Evolutionary conservation across 805 yeast species (phyloP).

Genomic region (Maudiozyma serrabonitensis): DNA sequence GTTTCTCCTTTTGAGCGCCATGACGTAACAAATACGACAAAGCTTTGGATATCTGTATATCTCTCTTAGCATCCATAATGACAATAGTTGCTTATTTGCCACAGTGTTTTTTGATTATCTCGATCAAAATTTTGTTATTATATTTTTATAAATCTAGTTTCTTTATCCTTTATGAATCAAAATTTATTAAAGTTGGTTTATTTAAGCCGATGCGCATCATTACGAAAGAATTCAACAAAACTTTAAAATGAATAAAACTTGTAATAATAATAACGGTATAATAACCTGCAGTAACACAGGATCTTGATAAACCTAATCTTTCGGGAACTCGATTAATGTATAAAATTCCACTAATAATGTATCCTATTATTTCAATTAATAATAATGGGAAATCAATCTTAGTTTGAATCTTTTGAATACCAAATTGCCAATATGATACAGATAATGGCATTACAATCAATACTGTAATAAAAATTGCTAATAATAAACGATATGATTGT

Average conservation of each 20-base stretch:
- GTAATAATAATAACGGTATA: constrained; percentile 64
- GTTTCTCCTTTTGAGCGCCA: constrained; percentile 60
- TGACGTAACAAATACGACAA: constrained; percentile 78
- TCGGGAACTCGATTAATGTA: constrained; percentile 75
- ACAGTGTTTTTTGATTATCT: too few relatives aligned
- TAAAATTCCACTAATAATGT: constrained; percentile 61
- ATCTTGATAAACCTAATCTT: constrained; percentile 34
- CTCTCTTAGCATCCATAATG: constrained; percentile 29
- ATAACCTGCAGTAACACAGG: constrained; percentile 60
- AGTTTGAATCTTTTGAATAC: constrained; percentile 35
- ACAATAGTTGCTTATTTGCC: background rate
- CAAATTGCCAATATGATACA: constrained; percentile 40
- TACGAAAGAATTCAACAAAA: constrained; percentile 45
- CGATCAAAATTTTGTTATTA: background rate
- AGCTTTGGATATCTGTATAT: constrained; percentile 55
- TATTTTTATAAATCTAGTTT: background rate
- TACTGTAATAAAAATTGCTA: constrained; percentile 65
- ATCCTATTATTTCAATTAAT: constrained; percentile 53
- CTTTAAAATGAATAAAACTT: constrained; percentile 59
- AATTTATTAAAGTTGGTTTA: constrained; percentile 14
- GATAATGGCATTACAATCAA: constrained; percentile 58
- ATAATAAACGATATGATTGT: constrained; percentile 38
- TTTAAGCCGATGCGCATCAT: constrained; percentile 20
- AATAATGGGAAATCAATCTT: constrained; percentile 51
- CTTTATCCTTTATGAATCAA: constrained; percentile 1